Conservation (phyloP, 495 filamentous ascomycete species). For the Rhizodiscina lignyota region DNA sequence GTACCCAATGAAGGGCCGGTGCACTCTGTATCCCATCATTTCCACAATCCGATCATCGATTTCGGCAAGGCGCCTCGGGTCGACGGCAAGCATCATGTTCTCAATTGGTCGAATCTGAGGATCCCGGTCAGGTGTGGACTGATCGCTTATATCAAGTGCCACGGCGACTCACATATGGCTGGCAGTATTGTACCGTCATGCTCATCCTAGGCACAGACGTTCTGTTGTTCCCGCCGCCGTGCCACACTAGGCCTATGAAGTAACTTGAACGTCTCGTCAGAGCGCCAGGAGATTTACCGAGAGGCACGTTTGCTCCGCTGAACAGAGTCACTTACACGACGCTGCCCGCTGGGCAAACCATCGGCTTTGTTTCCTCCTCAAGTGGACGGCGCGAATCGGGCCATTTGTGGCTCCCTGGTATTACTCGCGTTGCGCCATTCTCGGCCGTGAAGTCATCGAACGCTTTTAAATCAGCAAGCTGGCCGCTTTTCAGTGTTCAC, state of each 20-base stretch:
- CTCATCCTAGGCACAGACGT: constrained; percentile 6
- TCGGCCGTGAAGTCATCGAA: constrained; percentile 16
- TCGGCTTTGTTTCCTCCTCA: constrained; percentile 1
- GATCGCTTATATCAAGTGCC: neutral
- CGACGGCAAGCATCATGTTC: constrained; percentile 16
- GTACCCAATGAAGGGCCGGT: constrained; percentile 4
- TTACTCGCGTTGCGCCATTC: constrained; percentile 3
- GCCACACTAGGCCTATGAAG: constrained; percentile 2
- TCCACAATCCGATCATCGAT: constrained; percentile 4
- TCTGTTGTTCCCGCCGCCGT: constrained; percentile 2
- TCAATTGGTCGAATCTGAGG: constrained; percentile 17
- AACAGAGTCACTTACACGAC: no score
- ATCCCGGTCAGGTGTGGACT: neutral
- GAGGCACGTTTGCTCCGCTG: no score
- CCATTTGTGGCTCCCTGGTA: constrained; percentile 4
- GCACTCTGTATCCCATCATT: constrained; percentile 5
- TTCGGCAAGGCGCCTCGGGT: constrained; percentile 2
- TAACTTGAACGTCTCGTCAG: no score
- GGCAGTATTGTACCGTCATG: constrained; percentile 21
- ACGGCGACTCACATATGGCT: constrained; percentile 11
- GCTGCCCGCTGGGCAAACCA: constrained; percentile 3
- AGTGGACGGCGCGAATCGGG: neutral
- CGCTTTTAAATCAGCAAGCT: no score
- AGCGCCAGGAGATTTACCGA: no score
- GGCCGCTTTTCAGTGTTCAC: no score